These are phyloP conservation scores for Cystobasidium sp. DNA, from an alignment of 1,284 basidiomycete genomes.

Conservation along the genomic window DNA sequence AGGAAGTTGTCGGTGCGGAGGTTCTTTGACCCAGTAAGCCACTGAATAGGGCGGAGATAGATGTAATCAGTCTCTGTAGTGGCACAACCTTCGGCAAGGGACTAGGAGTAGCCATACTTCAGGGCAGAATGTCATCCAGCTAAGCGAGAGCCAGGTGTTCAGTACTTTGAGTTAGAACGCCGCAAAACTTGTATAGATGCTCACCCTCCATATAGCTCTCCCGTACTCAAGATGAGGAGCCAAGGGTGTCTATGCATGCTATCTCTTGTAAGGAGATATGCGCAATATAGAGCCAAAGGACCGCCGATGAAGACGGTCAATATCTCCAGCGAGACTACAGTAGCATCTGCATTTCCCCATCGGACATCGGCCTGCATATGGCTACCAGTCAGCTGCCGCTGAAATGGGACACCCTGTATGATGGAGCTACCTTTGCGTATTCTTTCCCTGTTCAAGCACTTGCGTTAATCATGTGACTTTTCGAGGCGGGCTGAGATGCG, in stretches of 20 bases:
- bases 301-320: constrained; percentile 67
- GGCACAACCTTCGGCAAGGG: background rate
- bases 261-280: constrained; percentile 34
- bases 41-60: constrained; percentile 3
- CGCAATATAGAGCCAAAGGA: constrained; percentile 37
- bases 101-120: constrained; percentile 3
- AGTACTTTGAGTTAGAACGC: background rate
- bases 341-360: constrained; percentile 76
- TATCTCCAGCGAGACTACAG: constrained; percentile 76
- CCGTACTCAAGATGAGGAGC: constrained; percentile 38
- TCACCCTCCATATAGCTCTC: constrained; percentile 42
- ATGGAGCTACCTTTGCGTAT: constrained; percentile 33
- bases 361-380: constrained; percentile 66
- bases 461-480: constrained; percentile 8
- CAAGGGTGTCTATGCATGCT: constrained; percentile 38
- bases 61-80: background rate
- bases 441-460: constrained; percentile 23
- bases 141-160: background rate
- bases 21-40: constrained; percentile 42
- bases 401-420: background rate
- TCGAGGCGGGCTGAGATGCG: background rate
- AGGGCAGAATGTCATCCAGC: constrained; percentile 45
- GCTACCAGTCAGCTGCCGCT: background rate
- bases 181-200: background rate
- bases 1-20: constrained; percentile 42